phyloP scores from a whole-genome alignment of 257 asterid species.

The Mitragyna speciosa region DNA sequence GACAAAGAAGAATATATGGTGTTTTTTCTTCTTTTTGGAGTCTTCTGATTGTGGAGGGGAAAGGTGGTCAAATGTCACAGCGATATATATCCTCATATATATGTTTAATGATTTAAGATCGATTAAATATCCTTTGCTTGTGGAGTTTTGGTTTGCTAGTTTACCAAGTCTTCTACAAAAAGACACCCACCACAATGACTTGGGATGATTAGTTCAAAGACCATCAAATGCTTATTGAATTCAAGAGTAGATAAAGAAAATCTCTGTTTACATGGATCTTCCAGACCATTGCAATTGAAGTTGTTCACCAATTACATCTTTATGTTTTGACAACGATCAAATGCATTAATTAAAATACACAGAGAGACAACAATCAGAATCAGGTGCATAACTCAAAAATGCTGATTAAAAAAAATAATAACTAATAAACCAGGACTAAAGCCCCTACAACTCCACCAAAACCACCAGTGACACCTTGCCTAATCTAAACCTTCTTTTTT shows the following conservation, averaged over 20 bases:
- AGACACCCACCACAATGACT: constrained; percentile 39
- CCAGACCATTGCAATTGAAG: constrained; percentile 15
- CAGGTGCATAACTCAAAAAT: no score
- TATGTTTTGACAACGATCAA: not conserved
- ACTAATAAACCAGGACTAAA: not conserved
- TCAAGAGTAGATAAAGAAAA: not conserved
- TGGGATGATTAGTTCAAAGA: constrained; percentile 39
- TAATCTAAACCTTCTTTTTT: not conserved
- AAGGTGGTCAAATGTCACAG: no score
- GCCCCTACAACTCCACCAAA: not conserved
- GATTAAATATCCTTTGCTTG: not conserved
- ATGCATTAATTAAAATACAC: not conserved
- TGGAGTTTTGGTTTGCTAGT: constrained; percentile 18
- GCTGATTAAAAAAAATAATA: no score
- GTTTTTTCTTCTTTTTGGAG: no score
- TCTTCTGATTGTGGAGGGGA: no score
- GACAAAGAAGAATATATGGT: no score
- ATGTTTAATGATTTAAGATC: not conserved
- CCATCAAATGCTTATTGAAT: constrained; percentile 23
- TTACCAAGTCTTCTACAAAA: constrained; percentile 45
- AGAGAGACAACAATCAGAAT: not conserved
- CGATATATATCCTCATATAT: no score
- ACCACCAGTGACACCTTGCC: not conserved
- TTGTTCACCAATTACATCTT: constrained; percentile 19
- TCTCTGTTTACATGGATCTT: not conserved